phyloP scores from a whole-genome alignment of 495 filamentous ascomycete species.

The Paragyromitra xinjiangensis region DNA sequence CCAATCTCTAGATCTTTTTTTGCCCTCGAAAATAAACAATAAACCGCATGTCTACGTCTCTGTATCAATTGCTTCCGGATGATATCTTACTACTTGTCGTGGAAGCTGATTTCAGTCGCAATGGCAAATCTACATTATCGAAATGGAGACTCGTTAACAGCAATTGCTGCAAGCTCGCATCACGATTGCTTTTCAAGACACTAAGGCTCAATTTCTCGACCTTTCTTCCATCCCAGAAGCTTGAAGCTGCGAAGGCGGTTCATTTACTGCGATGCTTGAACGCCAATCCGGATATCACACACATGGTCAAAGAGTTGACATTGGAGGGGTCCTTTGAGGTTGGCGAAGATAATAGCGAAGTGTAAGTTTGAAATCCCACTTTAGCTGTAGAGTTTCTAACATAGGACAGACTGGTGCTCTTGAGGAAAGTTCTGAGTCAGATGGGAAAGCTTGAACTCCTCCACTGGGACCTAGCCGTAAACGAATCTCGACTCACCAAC shows the following conservation, averaged over 20 bases:
- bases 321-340: slow-evolving; percentile 38
- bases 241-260: slow-evolving; percentile 25
- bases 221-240: slow-evolving; percentile 26
- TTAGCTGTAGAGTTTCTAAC: slow-evolving; percentile 10
- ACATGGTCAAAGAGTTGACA: slow-evolving; percentile 31
- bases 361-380: slow-evolving; percentile 24
- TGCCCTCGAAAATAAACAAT: neutral
- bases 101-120: slow-evolving; percentile 35
- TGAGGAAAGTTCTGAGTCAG: slow-evolving; percentile 40
- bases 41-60: slow-evolving; percentile 19
- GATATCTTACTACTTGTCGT: slow-evolving; percentile 41
- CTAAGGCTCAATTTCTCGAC: slow-evolving; percentile 36
- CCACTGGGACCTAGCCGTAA: slow-evolving; percentile 42
- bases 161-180: slow-evolving; percentile 41
- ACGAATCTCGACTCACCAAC: slow-evolving; percentile 21
- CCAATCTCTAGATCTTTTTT: neutral
- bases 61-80: slow-evolving; percentile 36
- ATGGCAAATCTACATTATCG: slow-evolving; percentile 30
- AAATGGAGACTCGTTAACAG: slow-evolving; percentile 48
- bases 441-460: slow-evolving; percentile 40
- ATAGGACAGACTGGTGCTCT: slow-evolving; percentile 17
- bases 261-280: slow-evolving; percentile 24
- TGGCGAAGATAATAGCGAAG: neutral
- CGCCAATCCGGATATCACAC: slow-evolving; percentile 25
- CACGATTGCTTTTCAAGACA: slow-evolving; percentile 25